Conservation (phyloP, 768 basidiomycete species). For the Russula foetens region DNA sequence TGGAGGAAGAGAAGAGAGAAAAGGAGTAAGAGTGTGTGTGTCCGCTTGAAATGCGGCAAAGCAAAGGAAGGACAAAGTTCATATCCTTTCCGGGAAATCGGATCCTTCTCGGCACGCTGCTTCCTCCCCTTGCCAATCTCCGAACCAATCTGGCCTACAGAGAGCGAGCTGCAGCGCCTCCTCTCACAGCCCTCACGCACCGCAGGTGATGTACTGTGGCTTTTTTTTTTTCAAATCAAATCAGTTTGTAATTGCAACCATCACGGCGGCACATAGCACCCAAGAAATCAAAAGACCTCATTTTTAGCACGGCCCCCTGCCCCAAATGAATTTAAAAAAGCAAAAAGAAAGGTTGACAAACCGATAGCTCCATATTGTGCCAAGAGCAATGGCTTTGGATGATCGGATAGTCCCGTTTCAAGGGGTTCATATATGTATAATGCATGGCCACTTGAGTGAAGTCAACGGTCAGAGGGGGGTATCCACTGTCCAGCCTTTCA, state of each 20-base stretch:
- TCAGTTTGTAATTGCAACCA: too few relatives aligned
- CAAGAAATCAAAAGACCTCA: too few relatives aligned
- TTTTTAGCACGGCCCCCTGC: too few relatives aligned
- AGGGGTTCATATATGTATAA: slow-evolving; percentile 76
- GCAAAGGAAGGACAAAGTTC: too few relatives aligned
- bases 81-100: too few relatives aligned
- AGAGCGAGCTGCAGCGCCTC: slow-evolving; percentile 55
- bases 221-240: slow-evolving; percentile 26
- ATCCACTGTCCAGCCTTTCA: too few relatives aligned
- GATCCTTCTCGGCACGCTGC: slow-evolving; percentile 49
- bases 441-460: slow-evolving; percentile 78
- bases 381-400: slow-evolving; percentile 63
- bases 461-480: slow-evolving; percentile 56
- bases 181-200: slow-evolving; percentile 61
- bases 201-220: slow-evolving; percentile 59
- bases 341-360: slow-evolving; percentile 25
- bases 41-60: too few relatives aligned
- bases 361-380: slow-evolving; percentile 78
- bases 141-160: slow-evolving; percentile 31
- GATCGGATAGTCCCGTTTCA: slow-evolving; percentile 80
- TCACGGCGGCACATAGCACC: neutral
- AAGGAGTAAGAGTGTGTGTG: too few relatives aligned
- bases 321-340: too few relatives aligned
- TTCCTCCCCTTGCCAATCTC: slow-evolving; percentile 31
- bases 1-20: too few relatives aligned